Percentiles rank a stretch among this genome's conserved stretches.
Conservation (phyloP, 208 protist genomes). For the Willaertia magna region DNA sequence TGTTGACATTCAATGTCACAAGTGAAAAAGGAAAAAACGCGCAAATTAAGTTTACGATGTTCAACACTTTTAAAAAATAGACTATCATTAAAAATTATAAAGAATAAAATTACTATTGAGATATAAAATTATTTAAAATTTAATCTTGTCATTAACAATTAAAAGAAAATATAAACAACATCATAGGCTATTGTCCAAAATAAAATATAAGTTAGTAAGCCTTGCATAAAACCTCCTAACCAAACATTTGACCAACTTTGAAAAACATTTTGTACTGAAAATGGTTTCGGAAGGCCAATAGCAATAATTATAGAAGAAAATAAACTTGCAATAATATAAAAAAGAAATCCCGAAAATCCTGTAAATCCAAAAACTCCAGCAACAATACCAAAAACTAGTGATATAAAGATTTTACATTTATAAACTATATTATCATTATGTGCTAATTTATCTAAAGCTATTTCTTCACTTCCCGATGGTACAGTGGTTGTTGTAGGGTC, state of each 20-base stretch:
- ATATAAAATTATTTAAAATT: too few relatives aligned
- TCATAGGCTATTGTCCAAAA: background rate
- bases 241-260: background rate
- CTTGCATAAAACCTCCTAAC: background rate
- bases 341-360: background rate
- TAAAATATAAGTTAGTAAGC: background rate
- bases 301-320: background rate
- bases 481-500: too few relatives aligned
- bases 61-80: too few relatives aligned
- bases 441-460: background rate
- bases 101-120: too few relatives aligned
- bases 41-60: too few relatives aligned
- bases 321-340: background rate
- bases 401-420: background rate
- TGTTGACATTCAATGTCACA: too few relatives aligned
- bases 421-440: conserved; percentile 3
- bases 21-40: too few relatives aligned
- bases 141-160: background rate
- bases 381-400: background rate
- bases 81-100: too few relatives aligned
- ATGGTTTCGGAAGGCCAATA: background rate
- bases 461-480: too few relatives aligned
- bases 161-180: background rate
- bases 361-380: conserved; percentile 1
- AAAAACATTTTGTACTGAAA: background rate